A percentile compares a stretch with the other conserved stretches of the same genome.
These are phyloP conservation scores for Aegilops bicornis DNA, from an alignment of 176 grass and related monocot species.

Conservation along the genomic window DNA sequence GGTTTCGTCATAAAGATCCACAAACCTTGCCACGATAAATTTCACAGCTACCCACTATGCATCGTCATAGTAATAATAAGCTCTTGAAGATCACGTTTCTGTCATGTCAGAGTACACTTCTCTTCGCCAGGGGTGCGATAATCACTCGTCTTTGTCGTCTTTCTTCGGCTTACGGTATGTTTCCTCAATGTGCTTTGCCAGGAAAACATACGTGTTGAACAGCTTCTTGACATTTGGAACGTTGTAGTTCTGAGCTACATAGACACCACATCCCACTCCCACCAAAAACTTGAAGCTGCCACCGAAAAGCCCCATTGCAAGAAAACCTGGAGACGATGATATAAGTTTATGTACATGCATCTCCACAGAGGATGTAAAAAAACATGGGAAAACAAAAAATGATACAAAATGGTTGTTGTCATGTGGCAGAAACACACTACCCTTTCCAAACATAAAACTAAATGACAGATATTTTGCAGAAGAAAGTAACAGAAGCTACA, in stretches of 20 bases:
- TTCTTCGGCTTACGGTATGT: slow-evolving; percentile 70
- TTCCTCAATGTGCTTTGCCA: slow-evolving; percentile 70
- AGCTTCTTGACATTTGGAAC: slow-evolving; percentile 75
- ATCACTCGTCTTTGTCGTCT: slow-evolving; percentile 62
- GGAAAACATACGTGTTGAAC: slow-evolving; percentile 50
- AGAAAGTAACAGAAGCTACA: not conserved
- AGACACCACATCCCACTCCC: slow-evolving; percentile 62
- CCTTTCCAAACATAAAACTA: not conserved
- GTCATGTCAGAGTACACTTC: slow-evolving; percentile 8
- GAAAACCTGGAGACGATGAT: slow-evolving; percentile 15
- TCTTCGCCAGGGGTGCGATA: not conserved
- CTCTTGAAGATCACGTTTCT: not conserved
- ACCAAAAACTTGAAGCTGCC: slow-evolving; percentile 59
- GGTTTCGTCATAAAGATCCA: not conserved
- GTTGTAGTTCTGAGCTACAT: slow-evolving; percentile 70
- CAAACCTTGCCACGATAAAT: not conserved
- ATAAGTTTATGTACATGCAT: not conserved
- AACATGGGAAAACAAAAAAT: not conserved
- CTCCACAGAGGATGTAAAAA: not conserved
- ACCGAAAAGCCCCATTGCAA: slow-evolving; percentile 59
- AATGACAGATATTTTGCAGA: not conserved
- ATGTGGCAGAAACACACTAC: not conserved
- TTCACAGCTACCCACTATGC: not conserved
- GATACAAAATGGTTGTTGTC: not conserved
- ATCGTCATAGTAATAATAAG: not conserved